Conservation (phyloP, 257 asterid genomes). For the Thymus mandschuricus region DNA sequence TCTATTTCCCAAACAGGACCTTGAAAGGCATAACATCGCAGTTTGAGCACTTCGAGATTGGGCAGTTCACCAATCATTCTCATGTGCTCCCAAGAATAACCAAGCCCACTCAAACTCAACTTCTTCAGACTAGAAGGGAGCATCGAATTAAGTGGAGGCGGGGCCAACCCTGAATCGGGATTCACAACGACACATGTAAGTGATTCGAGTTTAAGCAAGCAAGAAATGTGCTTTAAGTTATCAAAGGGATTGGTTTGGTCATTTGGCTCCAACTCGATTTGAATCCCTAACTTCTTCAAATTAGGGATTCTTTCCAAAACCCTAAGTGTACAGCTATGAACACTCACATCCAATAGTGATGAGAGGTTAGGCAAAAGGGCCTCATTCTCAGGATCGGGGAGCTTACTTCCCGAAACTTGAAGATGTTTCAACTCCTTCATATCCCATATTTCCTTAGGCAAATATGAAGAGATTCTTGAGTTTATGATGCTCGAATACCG, state of each 20-base stretch:
- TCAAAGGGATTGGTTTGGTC: background rate
- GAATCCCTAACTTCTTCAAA: background rate
- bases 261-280: background rate
- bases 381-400: background rate
- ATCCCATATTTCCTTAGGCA: slow-evolving; percentile 22
- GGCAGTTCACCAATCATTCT: background rate
- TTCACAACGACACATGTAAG: slow-evolving; percentile 9
- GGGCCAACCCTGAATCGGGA: background rate
- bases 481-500: background rate
- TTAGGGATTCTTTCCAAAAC: slow-evolving; percentile 14
- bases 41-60: slow-evolving; percentile 1
- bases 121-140: slow-evolving; percentile 15
- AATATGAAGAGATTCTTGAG: background rate
- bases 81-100: slow-evolving; percentile 13
- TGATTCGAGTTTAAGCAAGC: background rate
- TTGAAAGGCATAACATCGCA: slow-evolving; percentile 9
- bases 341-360: slow-evolving; percentile 17
- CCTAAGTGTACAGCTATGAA: background rate
- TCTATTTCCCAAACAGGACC: background rate
- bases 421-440: slow-evolving; percentile 25
- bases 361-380: slow-evolving; percentile 3
- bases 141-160: background rate
- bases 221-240: background rate
- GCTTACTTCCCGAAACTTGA: background rate
- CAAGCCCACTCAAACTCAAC: slow-evolving; percentile 18